A percentile compares a stretch with the other conserved stretches of the same genome.
Evolutionary conservation across 371 early-diverging fungal species (phyloP).

Genomic region (Syncephalastrum contaminatum): DNA sequence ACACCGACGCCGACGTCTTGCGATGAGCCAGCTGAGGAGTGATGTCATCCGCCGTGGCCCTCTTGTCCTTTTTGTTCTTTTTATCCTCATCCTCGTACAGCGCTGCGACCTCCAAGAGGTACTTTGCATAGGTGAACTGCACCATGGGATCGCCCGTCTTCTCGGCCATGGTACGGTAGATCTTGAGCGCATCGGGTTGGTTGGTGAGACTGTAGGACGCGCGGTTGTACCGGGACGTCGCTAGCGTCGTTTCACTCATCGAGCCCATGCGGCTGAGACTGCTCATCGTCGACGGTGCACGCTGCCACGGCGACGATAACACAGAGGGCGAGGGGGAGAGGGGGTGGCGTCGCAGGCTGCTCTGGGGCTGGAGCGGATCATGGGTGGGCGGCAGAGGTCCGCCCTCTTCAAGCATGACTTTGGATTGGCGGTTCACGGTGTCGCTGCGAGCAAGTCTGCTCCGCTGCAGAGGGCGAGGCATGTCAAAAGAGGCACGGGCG

Average conservation of each 20-base stretch:
- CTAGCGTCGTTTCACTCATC: no score
- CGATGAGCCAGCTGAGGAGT: no score
- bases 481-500: no score
- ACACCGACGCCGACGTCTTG: background rate
- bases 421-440: no score
- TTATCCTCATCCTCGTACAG: slow-evolving; percentile 10
- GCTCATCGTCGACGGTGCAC: slow-evolving; percentile 1
- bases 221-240: slow-evolving; percentile 22
- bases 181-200: slow-evolving; percentile 48
- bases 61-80: background rate
- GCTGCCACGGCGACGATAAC: slow-evolving; percentile 3
- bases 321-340: background rate
- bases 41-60: background rate
- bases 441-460: no score
- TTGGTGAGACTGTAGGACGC: slow-evolving; percentile 56
- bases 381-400: no score
- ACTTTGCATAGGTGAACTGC: slow-evolving; percentile 81
- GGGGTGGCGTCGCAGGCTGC: background rate
- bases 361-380: no score
- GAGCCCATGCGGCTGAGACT: background rate
- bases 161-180: slow-evolving; percentile 70
- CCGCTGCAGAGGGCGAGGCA: no score
- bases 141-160: slow-evolving; percentile 70
- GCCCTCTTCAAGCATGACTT: no score
- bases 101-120: slow-evolving; percentile 55